Percentiles rank a stretch among this genome's conserved stretches.
Evolutionary conservation across 352 stramenopile species (phyloP).

Genomic region (Phytophthora cryptogea): DNA sequence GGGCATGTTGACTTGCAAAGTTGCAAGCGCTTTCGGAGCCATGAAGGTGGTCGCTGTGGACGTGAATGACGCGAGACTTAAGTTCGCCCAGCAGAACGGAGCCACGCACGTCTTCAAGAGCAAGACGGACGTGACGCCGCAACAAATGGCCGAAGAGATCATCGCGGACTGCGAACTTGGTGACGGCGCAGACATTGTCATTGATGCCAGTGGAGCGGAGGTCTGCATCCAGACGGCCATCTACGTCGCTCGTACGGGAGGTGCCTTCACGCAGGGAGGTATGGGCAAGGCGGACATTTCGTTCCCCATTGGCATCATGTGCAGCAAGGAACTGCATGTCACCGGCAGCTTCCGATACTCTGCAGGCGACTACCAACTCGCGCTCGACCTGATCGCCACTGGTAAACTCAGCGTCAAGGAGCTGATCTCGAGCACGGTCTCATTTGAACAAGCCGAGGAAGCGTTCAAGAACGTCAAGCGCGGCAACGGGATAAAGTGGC

Average conservation of each 20-base stretch:
- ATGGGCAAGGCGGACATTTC: constrained; percentile 35
- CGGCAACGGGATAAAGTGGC: constrained; percentile 41
- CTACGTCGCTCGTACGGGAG: constrained; percentile 30
- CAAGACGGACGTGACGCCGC: constrained; percentile 9
- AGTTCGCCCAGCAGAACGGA: constrained; percentile 29
- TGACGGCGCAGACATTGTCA: constrained; percentile 33
- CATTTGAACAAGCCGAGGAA: constrained; percentile 36
- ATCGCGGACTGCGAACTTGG: constrained; percentile 22
- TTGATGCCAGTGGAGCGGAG: constrained; percentile 34
- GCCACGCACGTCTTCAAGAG: constrained; percentile 30
- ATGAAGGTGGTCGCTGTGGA: constrained; percentile 31
- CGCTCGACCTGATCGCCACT: constrained; percentile 33
- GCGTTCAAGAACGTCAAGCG: constrained; percentile 36
- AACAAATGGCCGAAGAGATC: constrained; percentile 27
- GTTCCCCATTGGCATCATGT: constrained; percentile 36
- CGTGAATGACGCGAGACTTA: constrained; percentile 27
- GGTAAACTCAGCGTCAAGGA: constrained; percentile 34
- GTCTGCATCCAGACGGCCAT: constrained; percentile 32
- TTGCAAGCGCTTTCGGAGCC: constrained; percentile 31
- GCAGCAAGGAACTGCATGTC: constrained; percentile 32
- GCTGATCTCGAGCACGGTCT: constrained; percentile 31
- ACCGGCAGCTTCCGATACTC: constrained; percentile 40
- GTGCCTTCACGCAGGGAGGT: constrained; percentile 28
- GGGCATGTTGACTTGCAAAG: constrained; percentile 33
- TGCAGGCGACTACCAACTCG: constrained; percentile 32